Evolutionary conservation across 2,329 filamentous ascomycete genomes (phyloP).

Genomic region (Cladosporium phlei): DNA sequence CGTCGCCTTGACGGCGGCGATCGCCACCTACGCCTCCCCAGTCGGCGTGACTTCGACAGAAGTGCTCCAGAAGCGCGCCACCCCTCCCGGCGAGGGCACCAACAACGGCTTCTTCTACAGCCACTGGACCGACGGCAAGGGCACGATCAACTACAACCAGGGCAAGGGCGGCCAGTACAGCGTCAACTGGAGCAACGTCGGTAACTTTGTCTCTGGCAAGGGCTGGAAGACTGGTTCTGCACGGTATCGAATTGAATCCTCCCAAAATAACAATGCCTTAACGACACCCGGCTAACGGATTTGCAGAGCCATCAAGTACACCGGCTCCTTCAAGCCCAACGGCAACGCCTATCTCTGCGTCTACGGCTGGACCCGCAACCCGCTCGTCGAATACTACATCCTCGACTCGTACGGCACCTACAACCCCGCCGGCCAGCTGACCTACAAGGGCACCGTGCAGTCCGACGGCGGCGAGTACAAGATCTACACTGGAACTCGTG

Average conservation of each 20-base stretch:
- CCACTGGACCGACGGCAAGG: conserved; percentile 56
- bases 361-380: conserved; percentile 53
- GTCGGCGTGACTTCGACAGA: conserved; percentile 25
- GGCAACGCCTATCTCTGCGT: conserved; percentile 50
- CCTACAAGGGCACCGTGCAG: conserved; percentile 47
- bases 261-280: too few species aligned
- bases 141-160: conserved; percentile 6
- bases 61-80: conserved; percentile 33
- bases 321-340: conserved; percentile 15
- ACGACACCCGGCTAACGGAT: not conserved
- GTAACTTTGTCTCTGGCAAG: conserved; percentile 56
- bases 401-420: conserved; percentile 51
- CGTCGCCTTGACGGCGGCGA: conserved; percentile 33
- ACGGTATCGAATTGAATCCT: conserved; percentile 38
- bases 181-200: conserved; percentile 42
- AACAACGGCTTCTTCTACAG: conserved; percentile 56
- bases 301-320: conserved; percentile 21
- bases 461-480: conserved; percentile 51
- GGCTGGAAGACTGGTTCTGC: conserved; percentile 52
- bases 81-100: conserved; percentile 43
- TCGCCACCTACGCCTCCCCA: conserved; percentile 34
- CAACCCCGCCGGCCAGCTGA: conserved; percentile 34
- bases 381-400: conserved; percentile 56
- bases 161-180: conserved; percentile 33
- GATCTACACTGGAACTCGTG: conserved; percentile 44